Conservation (phyloP, 2,329 filamentous ascomycete species). For the Samsoniella hepiali region DNA sequence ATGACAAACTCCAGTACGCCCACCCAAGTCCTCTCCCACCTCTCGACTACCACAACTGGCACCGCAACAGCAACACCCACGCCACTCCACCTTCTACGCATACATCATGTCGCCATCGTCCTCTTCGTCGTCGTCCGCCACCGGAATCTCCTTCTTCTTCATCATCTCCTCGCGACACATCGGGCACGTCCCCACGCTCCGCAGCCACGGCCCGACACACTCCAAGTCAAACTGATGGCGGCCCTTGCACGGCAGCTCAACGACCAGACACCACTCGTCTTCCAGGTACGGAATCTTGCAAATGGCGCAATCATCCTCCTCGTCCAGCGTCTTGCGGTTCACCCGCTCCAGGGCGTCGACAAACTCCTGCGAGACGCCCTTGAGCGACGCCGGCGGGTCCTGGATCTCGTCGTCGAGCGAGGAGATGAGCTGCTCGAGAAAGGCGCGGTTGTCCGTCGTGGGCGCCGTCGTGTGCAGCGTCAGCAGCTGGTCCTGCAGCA, state of each 20-base stretch:
- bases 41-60: conserved; percentile 13
- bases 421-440: conserved; percentile 49
- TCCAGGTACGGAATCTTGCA: conserved; percentile 61
- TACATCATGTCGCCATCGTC: conserved; percentile 51
- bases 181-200: conserved; percentile 62
- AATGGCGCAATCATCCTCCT: conserved; percentile 58
- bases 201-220: conserved; percentile 63
- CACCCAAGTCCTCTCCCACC: neutral
- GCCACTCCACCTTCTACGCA: conserved; percentile 26
- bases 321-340: conserved; percentile 44
- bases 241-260: conserved; percentile 60
- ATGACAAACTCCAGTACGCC: conserved; percentile 26
- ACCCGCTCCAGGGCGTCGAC: conserved; percentile 60
- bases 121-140: conserved; percentile 48
- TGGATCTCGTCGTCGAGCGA: conserved; percentile 49
- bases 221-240: conserved; percentile 63
- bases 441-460: conserved; percentile 43
- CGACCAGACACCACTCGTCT: conserved; percentile 60
- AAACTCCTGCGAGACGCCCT: conserved; percentile 57
- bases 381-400: conserved; percentile 48
- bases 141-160: conserved; percentile 49
- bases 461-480: conserved; percentile 50
- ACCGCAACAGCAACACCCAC: conserved; percentile 8
- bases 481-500: conserved; percentile 57
- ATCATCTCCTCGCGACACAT: conserved; percentile 60